Percentiles rank a stretch among this genome's conserved stretches.
These are phyloP conservation scores for Myxozyma vanderwaltii DNA, from an alignment of 805 yeast genomes.

Conservation along the genomic window DNA sequence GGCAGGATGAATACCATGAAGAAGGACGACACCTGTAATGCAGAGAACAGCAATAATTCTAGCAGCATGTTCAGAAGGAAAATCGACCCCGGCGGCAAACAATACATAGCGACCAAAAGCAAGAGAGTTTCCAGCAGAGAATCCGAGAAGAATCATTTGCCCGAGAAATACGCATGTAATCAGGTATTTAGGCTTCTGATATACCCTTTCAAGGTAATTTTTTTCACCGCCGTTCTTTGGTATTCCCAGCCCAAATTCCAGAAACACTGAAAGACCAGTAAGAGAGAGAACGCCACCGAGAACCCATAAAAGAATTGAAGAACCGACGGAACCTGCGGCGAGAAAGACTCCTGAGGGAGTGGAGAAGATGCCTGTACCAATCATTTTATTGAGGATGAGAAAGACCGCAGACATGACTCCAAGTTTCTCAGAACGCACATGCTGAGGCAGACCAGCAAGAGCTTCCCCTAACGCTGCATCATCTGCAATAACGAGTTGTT, in stretches of 20 bases:
- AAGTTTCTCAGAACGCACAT: slow-evolving; percentile 22
- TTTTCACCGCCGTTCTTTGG: slow-evolving; percentile 72
- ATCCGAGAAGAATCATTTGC: slow-evolving; percentile 58
- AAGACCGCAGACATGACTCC: slow-evolving; percentile 44
- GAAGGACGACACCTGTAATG: slow-evolving; percentile 50
- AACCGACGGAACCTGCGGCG: slow-evolving; percentile 61
- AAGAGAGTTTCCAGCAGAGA: slow-evolving; percentile 63
- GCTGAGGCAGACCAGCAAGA: slow-evolving; percentile 21
- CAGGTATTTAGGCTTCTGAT: slow-evolving; percentile 55
- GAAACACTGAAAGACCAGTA: slow-evolving; percentile 56
- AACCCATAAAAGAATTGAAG: slow-evolving; percentile 58
- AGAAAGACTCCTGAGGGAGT: slow-evolving; percentile 65
- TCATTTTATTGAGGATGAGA: slow-evolving; percentile 65
- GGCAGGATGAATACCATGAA: slow-evolving; percentile 54
- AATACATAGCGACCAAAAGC: slow-evolving; percentile 66
- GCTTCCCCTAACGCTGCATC: slow-evolving; percentile 20
- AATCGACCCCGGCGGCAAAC: slow-evolving; percentile 47
- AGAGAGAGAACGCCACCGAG: slow-evolving; percentile 64
- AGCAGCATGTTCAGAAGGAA: slow-evolving; percentile 44
- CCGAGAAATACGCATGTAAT: slow-evolving; percentile 55
- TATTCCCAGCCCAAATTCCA: slow-evolving; percentile 66
- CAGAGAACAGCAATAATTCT: slow-evolving; percentile 54
- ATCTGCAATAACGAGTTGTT: slow-evolving; percentile 7
- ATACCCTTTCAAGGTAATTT: slow-evolving; percentile 63
- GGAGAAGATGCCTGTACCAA: slow-evolving; percentile 74